Base-by-base conservation (phyloP, 192 early-diverging fungal species). In the Linnemannia elongata region DNA sequence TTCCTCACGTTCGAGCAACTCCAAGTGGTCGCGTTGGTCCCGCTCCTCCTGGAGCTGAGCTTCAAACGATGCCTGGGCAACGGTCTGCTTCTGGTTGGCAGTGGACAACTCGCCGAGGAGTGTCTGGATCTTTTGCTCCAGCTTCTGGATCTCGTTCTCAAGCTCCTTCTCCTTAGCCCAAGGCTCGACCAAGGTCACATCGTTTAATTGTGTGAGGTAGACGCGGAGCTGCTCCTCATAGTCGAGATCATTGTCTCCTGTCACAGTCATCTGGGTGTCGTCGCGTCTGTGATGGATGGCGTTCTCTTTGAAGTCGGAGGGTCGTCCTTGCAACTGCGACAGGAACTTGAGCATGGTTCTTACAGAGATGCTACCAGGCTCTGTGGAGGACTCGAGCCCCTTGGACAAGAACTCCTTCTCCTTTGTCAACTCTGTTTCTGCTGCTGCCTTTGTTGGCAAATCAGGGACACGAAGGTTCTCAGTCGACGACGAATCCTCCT, bases 301-400 rank as follows among this genome's bases (percentile, higher is more conserved):
- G 5, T 1, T 70, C 6, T 17, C 42, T 3, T 74, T 24, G 12
- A 69, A 9, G 30, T 55, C 47, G 1, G 60, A 49, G 44, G 66
- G 42, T 1, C 79, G 75, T 69, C 85, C 85, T 68, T 87, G 85
- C 30, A 87, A 72, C 72, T 87, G 85, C 6, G 85, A 81, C 75
- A 87, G 57, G 72, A 87, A 87, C 72, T 87, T 87, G 60, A 87
- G 85, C 85, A 87, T 87, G 0, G 80, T 87, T 0, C 79, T 75
- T 2, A 87, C 85, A 0, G 85, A 87, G 33, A 87, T 68, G 4
- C 72, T 87, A 6, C 84, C 79, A 2, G 76, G 20, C 33, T 87
- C 76, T 24, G 6, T 39, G 44, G 71, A 4, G 10, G 22, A 24
- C 6, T 68, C 79, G 18, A 60, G 24, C 9, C 39, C 57, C 30